Evolutionary conservation across 495 filamentous ascomycete genomes (phyloP).

Genomic region (Chaetomium tenue): DNA sequence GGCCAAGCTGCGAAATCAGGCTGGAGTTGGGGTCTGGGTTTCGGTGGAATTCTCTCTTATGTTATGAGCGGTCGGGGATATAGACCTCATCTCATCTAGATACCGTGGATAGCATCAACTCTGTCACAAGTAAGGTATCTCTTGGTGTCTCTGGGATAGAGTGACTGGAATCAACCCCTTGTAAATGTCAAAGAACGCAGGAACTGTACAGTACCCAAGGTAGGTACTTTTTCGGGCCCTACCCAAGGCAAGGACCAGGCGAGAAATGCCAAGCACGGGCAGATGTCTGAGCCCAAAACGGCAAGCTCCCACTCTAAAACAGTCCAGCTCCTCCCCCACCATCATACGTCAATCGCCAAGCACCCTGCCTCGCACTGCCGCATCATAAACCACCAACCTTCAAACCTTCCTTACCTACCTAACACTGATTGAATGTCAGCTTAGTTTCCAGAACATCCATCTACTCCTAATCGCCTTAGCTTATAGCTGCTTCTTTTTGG

Average conservation of each 20-base stretch:
- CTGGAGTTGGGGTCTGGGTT: conserved; percentile 15
- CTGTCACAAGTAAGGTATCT: background rate
- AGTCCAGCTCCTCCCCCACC: background rate
- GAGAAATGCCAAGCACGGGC: no score
- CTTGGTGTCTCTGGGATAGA: no score
- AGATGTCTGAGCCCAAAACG: no score
- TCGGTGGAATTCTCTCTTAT: conserved; percentile 9
- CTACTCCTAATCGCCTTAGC: background rate
- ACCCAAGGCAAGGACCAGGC: no score
- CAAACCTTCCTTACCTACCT: background rate
- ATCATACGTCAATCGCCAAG: conserved; percentile 17
- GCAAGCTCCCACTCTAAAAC: background rate
- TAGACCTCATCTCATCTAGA: conserved; percentile 25
- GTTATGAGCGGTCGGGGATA: conserved; percentile 9
- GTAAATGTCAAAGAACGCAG: no score
- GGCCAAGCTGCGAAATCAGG: background rate
- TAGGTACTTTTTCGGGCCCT: no score
- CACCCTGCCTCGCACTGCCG: background rate
- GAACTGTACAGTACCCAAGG: no score
- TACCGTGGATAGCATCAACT: conserved; percentile 18
- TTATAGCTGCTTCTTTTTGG: background rate
- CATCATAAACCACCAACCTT: background rate
- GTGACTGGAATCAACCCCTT: no score
- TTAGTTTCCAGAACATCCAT: background rate
- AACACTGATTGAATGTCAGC: background rate